phyloP scores from a whole-genome alignment of 305 asterid genomes.

The Solanum hybrid region DNA sequence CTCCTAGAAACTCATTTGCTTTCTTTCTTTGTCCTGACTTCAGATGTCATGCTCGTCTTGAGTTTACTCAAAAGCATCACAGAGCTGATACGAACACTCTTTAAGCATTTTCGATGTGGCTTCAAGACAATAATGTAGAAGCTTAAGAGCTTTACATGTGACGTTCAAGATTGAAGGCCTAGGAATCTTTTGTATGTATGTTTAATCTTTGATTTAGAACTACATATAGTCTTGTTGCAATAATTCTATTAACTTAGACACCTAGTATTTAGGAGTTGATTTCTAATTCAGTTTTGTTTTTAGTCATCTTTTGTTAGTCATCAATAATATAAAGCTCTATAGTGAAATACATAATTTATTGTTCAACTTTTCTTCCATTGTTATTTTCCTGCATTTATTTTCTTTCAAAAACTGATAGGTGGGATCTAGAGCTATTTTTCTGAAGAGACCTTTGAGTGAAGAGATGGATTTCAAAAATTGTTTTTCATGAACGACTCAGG shows the following conservation, averaged over 20 bases:
- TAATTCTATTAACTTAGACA: too few species aligned
- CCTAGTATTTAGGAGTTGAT: neutral
- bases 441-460: neutral
- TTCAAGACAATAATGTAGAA: neutral
- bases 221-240: neutral
- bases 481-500: neutral
- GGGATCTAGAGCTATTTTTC: neutral
- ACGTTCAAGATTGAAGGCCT: neutral
- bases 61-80: neutral
- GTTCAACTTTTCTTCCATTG: neutral
- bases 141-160: neutral
- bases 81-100: neutral
- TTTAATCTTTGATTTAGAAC: neutral
- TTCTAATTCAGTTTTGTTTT: neutral
- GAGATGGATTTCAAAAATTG: neutral
- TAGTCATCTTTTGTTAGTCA: neutral
- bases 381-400: too few species aligned
- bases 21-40: too few species aligned
- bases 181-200: neutral
- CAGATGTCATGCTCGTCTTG: neutral
- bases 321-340: neutral
- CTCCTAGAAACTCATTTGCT: too few species aligned
- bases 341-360: neutral
- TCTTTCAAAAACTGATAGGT: neutral
- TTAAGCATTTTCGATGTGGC: neutral